Conservation (phyloP, 805 yeast species). For the Yarrowia sp. region DNA sequence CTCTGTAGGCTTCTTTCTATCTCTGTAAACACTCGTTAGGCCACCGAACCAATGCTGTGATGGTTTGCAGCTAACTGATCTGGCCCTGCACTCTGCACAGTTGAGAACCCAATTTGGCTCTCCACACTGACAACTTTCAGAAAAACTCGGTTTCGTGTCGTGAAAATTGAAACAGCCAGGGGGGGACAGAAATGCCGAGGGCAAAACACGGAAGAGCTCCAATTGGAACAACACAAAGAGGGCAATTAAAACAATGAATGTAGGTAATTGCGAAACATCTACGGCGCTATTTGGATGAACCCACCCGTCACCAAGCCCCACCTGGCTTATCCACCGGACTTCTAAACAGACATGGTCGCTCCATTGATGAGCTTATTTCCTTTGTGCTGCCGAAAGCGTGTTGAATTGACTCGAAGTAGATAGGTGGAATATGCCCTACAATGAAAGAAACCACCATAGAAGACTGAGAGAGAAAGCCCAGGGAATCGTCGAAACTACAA, state of each 20-base stretch:
- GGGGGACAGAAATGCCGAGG: conserved; percentile 22
- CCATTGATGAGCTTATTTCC: conserved; percentile 3
- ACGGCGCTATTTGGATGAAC: neutral
- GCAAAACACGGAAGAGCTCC: neutral
- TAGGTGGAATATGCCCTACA: neutral
- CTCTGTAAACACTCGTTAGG: neutral
- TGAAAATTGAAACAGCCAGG: conserved; percentile 33
- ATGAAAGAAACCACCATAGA: no score
- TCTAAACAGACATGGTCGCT: conserved; percentile 1
- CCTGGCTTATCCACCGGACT: neutral
- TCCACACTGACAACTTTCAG: no score
- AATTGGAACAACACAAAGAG: no score
- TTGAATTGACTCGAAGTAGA: neutral
- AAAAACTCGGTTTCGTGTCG: conserved; percentile 18
- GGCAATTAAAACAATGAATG: no score
- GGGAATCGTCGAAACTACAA: no score
- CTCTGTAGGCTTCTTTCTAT: neutral
- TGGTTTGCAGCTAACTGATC: conserved; percentile 9
- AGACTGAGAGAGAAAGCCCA: no score
- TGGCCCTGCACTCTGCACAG: conserved; percentile 23
- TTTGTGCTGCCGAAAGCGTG: conserved; percentile 8
- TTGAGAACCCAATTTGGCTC: neutral
- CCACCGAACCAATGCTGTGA: conserved; percentile 3
- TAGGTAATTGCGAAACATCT: no score
- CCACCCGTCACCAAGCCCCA: neutral